These are phyloP conservation scores for Clonostachys solani DNA, from an alignment of 2,329 filamentous ascomycete genomes.

Conservation along the genomic window DNA sequence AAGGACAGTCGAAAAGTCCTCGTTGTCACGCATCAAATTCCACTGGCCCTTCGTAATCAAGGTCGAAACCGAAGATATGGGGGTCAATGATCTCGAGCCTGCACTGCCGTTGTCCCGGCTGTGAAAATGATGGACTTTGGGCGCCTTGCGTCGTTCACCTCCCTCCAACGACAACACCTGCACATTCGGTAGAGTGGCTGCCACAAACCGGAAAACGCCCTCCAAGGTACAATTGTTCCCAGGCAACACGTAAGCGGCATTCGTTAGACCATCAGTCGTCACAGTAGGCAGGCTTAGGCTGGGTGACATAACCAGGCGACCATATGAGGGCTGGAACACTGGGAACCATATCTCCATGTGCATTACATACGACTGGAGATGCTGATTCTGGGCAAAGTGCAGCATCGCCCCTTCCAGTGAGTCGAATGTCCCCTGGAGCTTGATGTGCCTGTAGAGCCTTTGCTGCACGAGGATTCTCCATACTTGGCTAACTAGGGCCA, in stretches of 20 bases:
- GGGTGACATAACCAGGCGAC: slow-evolving; percentile 14
- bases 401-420: slow-evolving; percentile 53
- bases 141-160: slow-evolving; percentile 73
- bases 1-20: slow-evolving; percentile 60
- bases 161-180: slow-evolving; percentile 69
- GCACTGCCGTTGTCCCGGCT: slow-evolving; percentile 9
- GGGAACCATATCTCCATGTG: slow-evolving; percentile 78
- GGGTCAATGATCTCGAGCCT: neutral
- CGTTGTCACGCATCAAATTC: slow-evolving; percentile 64
- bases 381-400: slow-evolving; percentile 55
- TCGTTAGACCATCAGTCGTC: slow-evolving; percentile 51
- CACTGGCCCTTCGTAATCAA: slow-evolving; percentile 72
- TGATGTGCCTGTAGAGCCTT: slow-evolving; percentile 70
- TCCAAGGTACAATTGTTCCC: slow-evolving; percentile 66
- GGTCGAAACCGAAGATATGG: slow-evolving; percentile 43
- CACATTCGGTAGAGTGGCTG: slow-evolving; percentile 52
- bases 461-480: slow-evolving; percentile 69
- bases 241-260: slow-evolving; percentile 53
- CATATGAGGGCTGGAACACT: slow-evolving; percentile 59
- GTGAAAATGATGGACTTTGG: slow-evolving; percentile 47
- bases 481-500: slow-evolving; percentile 57
- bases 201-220: slow-evolving; percentile 63
- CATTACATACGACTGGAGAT: slow-evolving; percentile 61
- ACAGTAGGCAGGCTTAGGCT: slow-evolving; percentile 44
- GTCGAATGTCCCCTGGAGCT: slow-evolving; percentile 66